Base-by-base conservation (phyloP, 2,329 filamentous ascomycete species). In the Tolypocladium cylindrosporum region DNA sequence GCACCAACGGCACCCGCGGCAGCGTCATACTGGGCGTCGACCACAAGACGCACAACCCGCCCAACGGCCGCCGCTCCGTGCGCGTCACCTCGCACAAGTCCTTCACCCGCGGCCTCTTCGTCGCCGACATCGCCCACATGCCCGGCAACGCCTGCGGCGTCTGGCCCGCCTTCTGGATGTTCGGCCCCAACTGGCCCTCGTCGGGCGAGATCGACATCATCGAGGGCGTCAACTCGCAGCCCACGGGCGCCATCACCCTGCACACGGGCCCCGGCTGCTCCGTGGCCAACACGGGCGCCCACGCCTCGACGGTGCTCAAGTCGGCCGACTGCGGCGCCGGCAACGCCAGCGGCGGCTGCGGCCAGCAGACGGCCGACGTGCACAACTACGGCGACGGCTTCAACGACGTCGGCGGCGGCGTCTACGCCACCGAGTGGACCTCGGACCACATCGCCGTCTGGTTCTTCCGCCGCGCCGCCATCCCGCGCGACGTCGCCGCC, bases 351-450 rank as follows among this genome's bases (percentile, higher is more conserved):
- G 68, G 71, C 2, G 89, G 89, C 59, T 92, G 89, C 69, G 74
- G 77, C 10, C 77, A 86, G 62, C 64, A 69, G 13, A 80, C 80
- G 1, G 65, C 72, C 34, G 74, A 80, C 64, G 77, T 78, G 55
- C 69, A 76, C 51, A 82, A 80, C 63, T 89, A 85, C 63, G 88
- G 88, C 16, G 75, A 81, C 34, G 83, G 81, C 8, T 91, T 95
- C 77, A 94, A 94, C 72, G 75, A 75, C 31, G 79, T 73, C 39
- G 79, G 81, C 11, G 89, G 89, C 31, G 89, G 88, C 43, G 78
- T 91, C 52, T 91, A 88, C 66, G 88, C 84, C 40, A 83, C 87
- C 58, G 85, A 91, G 71, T 96, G 91, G 89, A 90, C 87, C 2
- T 79, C 80, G 37, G 69, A 80, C 0, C 78, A 78, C 61, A 94